Conservation (phyloP, 768 basidiomycete species). For the Russula dissimulans region DNA sequence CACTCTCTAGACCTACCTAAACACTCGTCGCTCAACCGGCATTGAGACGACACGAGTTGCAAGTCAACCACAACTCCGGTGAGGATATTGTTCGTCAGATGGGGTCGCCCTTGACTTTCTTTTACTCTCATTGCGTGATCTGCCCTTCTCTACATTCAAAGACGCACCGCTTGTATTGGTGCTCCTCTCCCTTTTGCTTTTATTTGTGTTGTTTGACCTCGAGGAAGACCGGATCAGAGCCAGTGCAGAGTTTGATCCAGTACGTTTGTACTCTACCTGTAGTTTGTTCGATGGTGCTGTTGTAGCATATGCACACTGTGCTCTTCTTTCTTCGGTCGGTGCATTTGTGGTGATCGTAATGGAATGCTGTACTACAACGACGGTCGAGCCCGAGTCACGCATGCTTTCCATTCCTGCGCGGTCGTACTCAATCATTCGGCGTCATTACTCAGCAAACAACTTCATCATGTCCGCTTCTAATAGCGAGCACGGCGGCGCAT, state of each 20-base stretch:
- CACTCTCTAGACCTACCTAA: constrained; percentile 5
- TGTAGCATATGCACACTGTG: constrained; percentile 7
- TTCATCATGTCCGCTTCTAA: background rate
- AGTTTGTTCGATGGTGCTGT: constrained; percentile 2
- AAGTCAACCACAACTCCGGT: background rate
- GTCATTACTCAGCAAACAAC: background rate
- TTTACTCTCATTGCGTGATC: constrained; percentile 3
- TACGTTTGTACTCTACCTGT: constrained; percentile 1
- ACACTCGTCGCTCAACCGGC: constrained; percentile 4
- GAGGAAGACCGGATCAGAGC: constrained; percentile 1
- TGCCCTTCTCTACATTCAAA: background rate
- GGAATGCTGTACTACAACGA: background rate
- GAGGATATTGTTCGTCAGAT: background rate
- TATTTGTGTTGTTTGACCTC: constrained; percentile 2
- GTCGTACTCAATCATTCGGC: background rate
- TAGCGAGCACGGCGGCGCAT: background rate
- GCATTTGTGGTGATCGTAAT: background rate
- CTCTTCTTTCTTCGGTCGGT: background rate
- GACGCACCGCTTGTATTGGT: background rate
- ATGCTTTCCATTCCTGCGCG: background rate
- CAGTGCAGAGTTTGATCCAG: constrained; percentile 3
- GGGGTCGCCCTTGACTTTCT: background rate
- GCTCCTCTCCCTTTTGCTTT: background rate
- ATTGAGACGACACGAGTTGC: constrained; percentile 4
- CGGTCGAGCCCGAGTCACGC: too few relatives aligned